Evolutionary conservation across 2,329 filamentous ascomycete species (phyloP).

Genomic region (Thielaviopsis ethacetica): DNA sequence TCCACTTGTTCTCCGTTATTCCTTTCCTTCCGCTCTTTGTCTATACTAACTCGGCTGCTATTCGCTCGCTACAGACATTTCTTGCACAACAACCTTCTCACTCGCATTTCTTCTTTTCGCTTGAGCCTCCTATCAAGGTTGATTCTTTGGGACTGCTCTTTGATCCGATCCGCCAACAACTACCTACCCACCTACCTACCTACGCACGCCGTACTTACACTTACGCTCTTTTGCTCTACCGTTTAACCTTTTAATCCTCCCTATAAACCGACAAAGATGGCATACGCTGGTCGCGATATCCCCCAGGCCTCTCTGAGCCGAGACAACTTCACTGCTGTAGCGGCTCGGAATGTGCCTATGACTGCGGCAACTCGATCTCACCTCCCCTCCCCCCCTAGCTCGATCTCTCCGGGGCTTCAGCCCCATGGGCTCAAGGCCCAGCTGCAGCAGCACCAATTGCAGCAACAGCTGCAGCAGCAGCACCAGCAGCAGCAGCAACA

Average conservation of each 20-base stretch:
- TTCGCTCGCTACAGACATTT: background rate
- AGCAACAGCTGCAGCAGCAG: background rate
- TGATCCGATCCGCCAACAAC: too few species aligned
- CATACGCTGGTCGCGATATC: constrained; percentile 52
- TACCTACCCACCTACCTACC: too few species aligned
- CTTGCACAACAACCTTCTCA: background rate
- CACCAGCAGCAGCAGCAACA: background rate
- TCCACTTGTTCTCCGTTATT: background rate
- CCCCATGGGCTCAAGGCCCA: constrained; percentile 64
- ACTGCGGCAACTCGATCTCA: constrained; percentile 39
- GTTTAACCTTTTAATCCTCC: background rate
- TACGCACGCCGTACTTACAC: background rate
- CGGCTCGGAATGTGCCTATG: constrained; percentile 45
- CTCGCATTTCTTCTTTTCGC: too few species aligned
- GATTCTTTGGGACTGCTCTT: too few species aligned
- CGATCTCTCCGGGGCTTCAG: constrained; percentile 75
- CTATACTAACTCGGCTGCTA: background rate
- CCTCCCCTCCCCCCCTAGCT: constrained; percentile 85
- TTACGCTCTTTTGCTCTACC: background rate
- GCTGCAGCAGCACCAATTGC: constrained; percentile 21
- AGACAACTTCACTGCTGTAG: constrained; percentile 61
- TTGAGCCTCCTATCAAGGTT: too few species aligned
- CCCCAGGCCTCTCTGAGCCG: constrained; percentile 41
- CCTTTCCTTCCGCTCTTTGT: background rate
- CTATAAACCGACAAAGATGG: constrained; percentile 18